These are phyloP conservation scores for Lachancea waltii DNA, from an alignment of 805 yeast species.

Conservation along the genomic window DNA sequence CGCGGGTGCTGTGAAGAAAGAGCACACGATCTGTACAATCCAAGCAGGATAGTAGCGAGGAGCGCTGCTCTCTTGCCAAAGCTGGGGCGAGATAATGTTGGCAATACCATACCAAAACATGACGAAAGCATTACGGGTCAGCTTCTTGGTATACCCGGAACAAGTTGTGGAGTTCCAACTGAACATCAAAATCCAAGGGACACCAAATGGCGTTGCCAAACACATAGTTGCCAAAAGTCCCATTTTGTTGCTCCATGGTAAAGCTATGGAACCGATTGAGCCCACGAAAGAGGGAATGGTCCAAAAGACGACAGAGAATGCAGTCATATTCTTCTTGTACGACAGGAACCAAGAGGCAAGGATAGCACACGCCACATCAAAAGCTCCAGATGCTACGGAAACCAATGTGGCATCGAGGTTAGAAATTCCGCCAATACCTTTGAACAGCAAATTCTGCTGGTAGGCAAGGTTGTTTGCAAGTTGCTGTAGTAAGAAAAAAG, in stretches of 20 bases:
- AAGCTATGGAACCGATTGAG: slow-evolving; percentile 39
- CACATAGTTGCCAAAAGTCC: slow-evolving; percentile 44
- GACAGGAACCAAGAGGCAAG: slow-evolving; percentile 34
- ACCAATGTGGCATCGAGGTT: slow-evolving; percentile 45
- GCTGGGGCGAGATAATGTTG: slow-evolving; percentile 50
- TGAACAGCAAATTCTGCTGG: slow-evolving; percentile 45
- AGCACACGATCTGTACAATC: slow-evolving; percentile 51
- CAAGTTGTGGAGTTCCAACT: slow-evolving; percentile 33
- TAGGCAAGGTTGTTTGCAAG: slow-evolving; percentile 48
- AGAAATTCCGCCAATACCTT: slow-evolving; percentile 39
- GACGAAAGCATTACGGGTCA: slow-evolving; percentile 40
- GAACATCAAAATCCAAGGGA: slow-evolving; percentile 36
- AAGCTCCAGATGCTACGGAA: slow-evolving; percentile 49
- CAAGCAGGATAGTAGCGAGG: slow-evolving; percentile 45
- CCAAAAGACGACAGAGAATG: slow-evolving; percentile 35
- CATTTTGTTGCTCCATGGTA: slow-evolving; percentile 40
- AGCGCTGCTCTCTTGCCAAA: slow-evolving; percentile 43
- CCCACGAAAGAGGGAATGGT: slow-evolving; percentile 41
- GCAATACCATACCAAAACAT: slow-evolving; percentile 43
- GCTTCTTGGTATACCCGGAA: slow-evolving; percentile 47
- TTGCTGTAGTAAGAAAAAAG: slow-evolving; percentile 39
- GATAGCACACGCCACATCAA: slow-evolving; percentile 37
- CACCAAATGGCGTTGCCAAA: slow-evolving; percentile 42
- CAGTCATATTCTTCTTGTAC: slow-evolving; percentile 34
- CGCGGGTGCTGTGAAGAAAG: slow-evolving; percentile 42